Evolutionary conservation across 1,139 yeast genomes (phyloP).

Genomic region (Candida sanyaensis): DNA sequence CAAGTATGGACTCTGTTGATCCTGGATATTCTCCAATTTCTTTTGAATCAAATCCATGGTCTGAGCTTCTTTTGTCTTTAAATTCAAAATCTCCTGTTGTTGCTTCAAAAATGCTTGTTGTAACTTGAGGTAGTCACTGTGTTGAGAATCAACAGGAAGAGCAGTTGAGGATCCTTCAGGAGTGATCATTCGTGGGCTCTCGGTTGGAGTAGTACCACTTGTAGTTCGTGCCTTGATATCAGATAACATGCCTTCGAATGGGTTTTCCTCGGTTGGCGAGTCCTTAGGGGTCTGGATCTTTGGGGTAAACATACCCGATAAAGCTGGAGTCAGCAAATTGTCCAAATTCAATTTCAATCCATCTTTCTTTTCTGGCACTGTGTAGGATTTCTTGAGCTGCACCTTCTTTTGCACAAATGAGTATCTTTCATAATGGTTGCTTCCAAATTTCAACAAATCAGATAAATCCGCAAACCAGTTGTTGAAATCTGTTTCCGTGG

Average conservation of each 20-base stretch:
- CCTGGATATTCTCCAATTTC: slow-evolving; percentile 13
- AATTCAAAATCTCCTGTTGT: slow-evolving; percentile 36
- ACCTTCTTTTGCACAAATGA: slow-evolving; percentile 24
- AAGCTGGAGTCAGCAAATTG: slow-evolving; percentile 10
- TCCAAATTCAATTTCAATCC: slow-evolving; percentile 8
- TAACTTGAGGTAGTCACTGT: slow-evolving; percentile 32
- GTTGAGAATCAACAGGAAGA: slow-evolving; percentile 6
- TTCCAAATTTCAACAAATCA: slow-evolving; percentile 40
- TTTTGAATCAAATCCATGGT: slow-evolving; percentile 14
- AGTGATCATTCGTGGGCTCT: slow-evolving; percentile 19
- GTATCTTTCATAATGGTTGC: slow-evolving; percentile 36
- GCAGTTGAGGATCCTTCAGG: slow-evolving; percentile 12
- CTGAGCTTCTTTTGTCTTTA: slow-evolving; percentile 22
- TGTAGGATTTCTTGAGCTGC: slow-evolving; percentile 4
- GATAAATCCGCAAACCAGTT: slow-evolving; percentile 42
- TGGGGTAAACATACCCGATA: slow-evolving; percentile 41
- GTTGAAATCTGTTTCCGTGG: slow-evolving; percentile 28
- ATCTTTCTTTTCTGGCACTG: slow-evolving; percentile 1
- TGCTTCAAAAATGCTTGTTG: slow-evolving; percentile 42
- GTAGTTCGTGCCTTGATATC: slow-evolving; percentile 9
- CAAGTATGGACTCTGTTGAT: slow-evolving; percentile 8
- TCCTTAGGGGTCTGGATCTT: slow-evolving; percentile 35
- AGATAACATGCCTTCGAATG: slow-evolving; percentile 38
- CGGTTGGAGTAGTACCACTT: slow-evolving; percentile 9
- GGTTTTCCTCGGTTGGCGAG: slow-evolving; percentile 32